Base-by-base conservation (phyloP, 345 rosid species). In the Jatropha curcas region DNA sequence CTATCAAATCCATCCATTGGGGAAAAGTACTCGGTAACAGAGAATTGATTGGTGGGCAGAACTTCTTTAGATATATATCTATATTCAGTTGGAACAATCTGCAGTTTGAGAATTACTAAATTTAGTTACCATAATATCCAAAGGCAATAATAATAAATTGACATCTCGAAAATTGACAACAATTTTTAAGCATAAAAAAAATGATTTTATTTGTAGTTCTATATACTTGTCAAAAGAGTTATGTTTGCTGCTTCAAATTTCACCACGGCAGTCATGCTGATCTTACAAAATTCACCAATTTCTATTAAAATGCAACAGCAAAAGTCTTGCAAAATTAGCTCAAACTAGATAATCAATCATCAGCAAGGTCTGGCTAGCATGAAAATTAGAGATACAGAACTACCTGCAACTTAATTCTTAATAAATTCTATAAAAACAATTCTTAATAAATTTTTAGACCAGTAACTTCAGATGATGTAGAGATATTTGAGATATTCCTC, bases 61-160 rank as follows among this genome's bases (percentile, higher is more conserved):
- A 95, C 85, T 60, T 95, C 93, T 82, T 88, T 93, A 0, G 92
- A 90, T 66, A 93, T 83, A 68, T 95, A 90, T 81, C 89, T 84
- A 76, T 95, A 95, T 82, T 95, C 99, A 30, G 99, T 95, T 2
- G 98, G 99, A 76, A 93, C 99, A 84, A 95, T 83, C 99, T 95
- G 91, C 82, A 76, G 46, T 60, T 65, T n/a, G 67, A n/a, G 50
- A 11, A 34, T 39, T 14, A 22, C 27, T 45, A 62, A 16, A 48
- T 9, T 28, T 37, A 53, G n/a, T 31, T 46, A 57, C 5, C 7
- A 48, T 39, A 1, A 39, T 2, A 41, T 34, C 24, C 60, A 0
- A 55, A 61, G 52, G 30, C 0, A 17, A 19, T 22, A 66, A 27
- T 28, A 25, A 24, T 9, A 4, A 67, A 50, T 24, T 12, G 4